Evolutionary conservation across 352 stramenopile species (phyloP).

Genomic region (Phytophthora quininea): DNA sequence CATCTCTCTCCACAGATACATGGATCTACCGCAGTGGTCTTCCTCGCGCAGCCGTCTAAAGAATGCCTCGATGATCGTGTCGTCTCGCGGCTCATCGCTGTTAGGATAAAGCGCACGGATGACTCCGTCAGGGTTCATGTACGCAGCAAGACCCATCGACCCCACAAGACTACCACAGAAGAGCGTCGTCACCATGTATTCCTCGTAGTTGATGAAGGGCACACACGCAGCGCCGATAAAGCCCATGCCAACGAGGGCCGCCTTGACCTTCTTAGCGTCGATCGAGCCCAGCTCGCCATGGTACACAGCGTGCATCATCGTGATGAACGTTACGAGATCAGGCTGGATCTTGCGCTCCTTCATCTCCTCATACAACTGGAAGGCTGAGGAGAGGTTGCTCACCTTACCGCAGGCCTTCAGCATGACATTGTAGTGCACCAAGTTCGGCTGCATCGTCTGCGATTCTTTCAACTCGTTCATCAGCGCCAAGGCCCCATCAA

Average conservation of each 20-base stretch:
- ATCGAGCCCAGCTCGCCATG: slow-evolving; percentile 75
- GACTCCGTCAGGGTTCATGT: slow-evolving; percentile 86
- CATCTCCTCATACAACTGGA: slow-evolving; percentile 88
- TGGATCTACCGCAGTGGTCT: slow-evolving; percentile 80
- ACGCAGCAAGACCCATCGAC: slow-evolving; percentile 82
- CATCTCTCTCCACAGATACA: slow-evolving; percentile 90
- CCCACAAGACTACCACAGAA: slow-evolving; percentile 78
- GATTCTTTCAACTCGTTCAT: slow-evolving; percentile 61
- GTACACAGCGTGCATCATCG: slow-evolving; percentile 89
- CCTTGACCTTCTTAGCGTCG: slow-evolving; percentile 74
- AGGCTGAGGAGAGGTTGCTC: slow-evolving; percentile 70
- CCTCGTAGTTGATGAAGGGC: slow-evolving; percentile 76
- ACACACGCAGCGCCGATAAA: slow-evolving; percentile 59
- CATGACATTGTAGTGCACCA: slow-evolving; percentile 85
- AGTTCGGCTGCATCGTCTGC: slow-evolving; percentile 36
- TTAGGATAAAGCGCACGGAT: slow-evolving; percentile 84
- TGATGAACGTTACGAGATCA: slow-evolving; percentile 83
- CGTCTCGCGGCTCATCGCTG: slow-evolving; percentile 65
- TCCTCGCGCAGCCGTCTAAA: slow-evolving; percentile 85
- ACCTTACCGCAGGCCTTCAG: slow-evolving; percentile 80
- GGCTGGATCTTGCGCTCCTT: slow-evolving; percentile 74
- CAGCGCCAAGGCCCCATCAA: slow-evolving; percentile 52
- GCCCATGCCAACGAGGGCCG: slow-evolving; percentile 59
- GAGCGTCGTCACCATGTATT: slow-evolving; percentile 74
- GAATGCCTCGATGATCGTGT: slow-evolving; percentile 80